These are phyloP conservation scores for Fragilaria crotonensis DNA, from an alignment of 108 stramenopile genomes.

Conservation along the genomic window DNA sequence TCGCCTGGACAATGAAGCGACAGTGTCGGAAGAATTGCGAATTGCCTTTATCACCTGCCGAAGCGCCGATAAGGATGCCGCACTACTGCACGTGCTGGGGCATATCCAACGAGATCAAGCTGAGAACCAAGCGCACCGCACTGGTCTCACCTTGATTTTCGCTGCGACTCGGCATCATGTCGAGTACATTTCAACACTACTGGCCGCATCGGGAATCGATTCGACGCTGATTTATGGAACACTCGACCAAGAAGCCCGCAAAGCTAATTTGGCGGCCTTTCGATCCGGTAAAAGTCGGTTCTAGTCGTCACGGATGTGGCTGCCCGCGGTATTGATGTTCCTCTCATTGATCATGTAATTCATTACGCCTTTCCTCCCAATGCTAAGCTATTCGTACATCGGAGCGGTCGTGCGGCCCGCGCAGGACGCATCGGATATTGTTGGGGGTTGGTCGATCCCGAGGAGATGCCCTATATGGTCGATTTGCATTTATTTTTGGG, in stretches of 20 bases:
- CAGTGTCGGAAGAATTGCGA: constrained; percentile 88
- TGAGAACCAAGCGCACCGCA: constrained; percentile 16
- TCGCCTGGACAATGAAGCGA: constrained; percentile 91
- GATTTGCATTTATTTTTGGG: constrained; percentile 95
- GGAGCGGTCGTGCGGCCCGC: constrained; percentile 89
- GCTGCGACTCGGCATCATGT: constrained; percentile 96
- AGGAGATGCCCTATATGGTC: constrained; percentile 96
- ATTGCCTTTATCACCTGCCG: constrained; percentile 89
- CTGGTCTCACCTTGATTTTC: constrained; percentile 85
- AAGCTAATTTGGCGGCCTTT: constrained; percentile 83
- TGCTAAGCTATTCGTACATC: constrained; percentile 96
- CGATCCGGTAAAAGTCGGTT: constrained; percentile 70
- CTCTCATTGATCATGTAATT: constrained; percentile 96
- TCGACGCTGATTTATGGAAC: constrained; percentile 90
- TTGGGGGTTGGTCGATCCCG: constrained; percentile 91
- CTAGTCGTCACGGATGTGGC: constrained; percentile 98
- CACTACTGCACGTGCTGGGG: constrained; percentile 84
- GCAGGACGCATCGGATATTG: constrained; percentile 89
- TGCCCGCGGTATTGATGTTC: constrained; percentile 96
- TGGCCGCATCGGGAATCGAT: constrained; percentile 42
- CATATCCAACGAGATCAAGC: constrained; percentile 62
- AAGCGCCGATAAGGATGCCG: constrained; percentile 90
- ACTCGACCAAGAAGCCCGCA: constrained; percentile 91
- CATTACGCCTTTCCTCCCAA: constrained; percentile 93
- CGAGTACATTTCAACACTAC: constrained; percentile 86